Evolutionary conservation across 331 rosid genomes (phyloP).

Genomic region (Quercus lobata): DNA sequence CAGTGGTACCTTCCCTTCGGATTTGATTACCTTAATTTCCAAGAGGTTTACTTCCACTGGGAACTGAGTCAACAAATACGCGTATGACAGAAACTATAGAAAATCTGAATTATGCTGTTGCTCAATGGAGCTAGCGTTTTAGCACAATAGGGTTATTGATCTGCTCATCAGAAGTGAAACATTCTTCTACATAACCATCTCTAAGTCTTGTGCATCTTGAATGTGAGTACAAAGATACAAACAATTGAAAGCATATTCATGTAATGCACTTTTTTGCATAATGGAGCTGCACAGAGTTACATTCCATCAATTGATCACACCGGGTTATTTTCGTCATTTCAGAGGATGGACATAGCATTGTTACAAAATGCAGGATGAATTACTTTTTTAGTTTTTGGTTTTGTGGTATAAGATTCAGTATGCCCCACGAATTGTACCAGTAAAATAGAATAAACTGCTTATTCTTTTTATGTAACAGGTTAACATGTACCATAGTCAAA

Average conservation of each 20-base stretch:
- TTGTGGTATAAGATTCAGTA: neutral
- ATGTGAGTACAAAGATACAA: conserved; percentile 6
- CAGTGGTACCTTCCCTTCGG: conserved; percentile 51
- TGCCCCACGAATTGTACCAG: neutral
- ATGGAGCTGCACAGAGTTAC: neutral
- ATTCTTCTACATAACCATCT: conserved; percentile 24
- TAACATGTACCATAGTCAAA: neutral
- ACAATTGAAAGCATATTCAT: neutral
- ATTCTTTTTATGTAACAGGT: conserved; percentile 10
- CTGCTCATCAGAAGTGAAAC: conserved; percentile 6
- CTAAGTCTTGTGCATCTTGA: conserved; percentile 9
- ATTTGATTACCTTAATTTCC: conserved; percentile 41
- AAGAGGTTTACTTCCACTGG: conserved; percentile 34
- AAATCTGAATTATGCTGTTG: neutral
- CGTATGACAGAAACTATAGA: neutral
- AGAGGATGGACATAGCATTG: neutral
- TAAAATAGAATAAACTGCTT: conserved; percentile 1
- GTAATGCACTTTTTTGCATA: neutral
- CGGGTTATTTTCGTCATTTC: neutral
- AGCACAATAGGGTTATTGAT: neutral
- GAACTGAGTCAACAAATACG: conserved; percentile 30
- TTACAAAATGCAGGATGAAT: neutral
- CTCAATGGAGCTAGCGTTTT: neutral
- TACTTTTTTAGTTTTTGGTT: neutral
- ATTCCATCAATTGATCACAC: neutral